Base-by-base conservation (phyloP, 1,284 basidiomycete genomes). In the Ustilago sp. region DNA sequence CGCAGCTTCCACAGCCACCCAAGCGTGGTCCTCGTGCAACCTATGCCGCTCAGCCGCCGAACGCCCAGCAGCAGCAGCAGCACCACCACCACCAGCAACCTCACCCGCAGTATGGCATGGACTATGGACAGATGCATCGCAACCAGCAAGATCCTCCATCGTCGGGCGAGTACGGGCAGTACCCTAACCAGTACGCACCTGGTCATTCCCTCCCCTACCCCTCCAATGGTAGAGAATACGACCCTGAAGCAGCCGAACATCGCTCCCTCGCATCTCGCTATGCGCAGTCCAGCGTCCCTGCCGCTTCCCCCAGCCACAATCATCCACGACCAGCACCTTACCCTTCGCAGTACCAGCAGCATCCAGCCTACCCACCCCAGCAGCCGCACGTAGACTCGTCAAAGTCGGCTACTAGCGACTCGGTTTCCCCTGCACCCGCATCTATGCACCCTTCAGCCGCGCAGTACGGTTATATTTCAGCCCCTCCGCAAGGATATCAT, bases 11-110 rank as follows among this genome's bases (percentile, higher is more conserved):
- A 4, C 59, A 48, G 8, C 61, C 68, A 8, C 36, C 63, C 31
- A 66, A 71, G 38, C 61, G 71, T 32, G 71, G 65, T 45, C 65
- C 66, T 3, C 62, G 71, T 15, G 62, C 65, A 7, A 68, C 71
- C 8, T 74, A 74, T 35, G 62, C 71, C 8, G 50, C 71, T 35
- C 71, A 74, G 35, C 54, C 50, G 19, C 65, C 71, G n/a, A 32
- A 23, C 9, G 39, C 56, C 7, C 59, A 61, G 13, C 51, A 41
- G 55, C 65, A 57, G 38, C 38, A 52, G 62, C 60, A 63, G 39
- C 56, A 61, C 19, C 35, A 31, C 8, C 57, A 55, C 4, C 55
- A 45, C 0, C 54, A 52, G 7, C 55, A 62, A 32, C 50, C 47
- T 32, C 57, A 59, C 36, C 47, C 61, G 48, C 35, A 55, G 13